Evolutionary conservation across 176 grass and related monocot genomes (phyloP), one percentile per base, ranked within the genome.

Genomic region (Musa itinerans): DNA sequence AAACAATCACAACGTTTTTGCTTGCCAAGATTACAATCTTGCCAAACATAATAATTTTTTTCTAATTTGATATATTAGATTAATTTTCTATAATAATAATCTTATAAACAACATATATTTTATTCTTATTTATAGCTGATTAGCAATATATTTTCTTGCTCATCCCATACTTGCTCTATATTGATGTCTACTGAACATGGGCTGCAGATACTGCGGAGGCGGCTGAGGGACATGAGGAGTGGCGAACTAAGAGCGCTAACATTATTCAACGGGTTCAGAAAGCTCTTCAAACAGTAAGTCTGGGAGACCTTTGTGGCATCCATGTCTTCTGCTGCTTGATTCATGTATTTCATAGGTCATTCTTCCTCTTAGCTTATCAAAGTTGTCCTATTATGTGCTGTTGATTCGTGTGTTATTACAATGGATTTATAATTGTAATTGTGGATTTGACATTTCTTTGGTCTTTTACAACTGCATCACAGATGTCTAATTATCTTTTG

Each of bases 171-270:
- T 27, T 29, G 24, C 7, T 56, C 12, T 74, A 15, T 74, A 43
- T 17, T n/a, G 9, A 59, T 75, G 14, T 48, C 26, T 19, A 4
- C 43, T 43, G 15, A 14, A 12, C 27, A 61, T 61, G 26, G 2
- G 12, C 6, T 76, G 27, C 79, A 98, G 95, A 93, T 98, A 83
- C 53, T 98, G 62, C 84, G 88, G 58, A 93, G 90, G 85, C 84
- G 88, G 70, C 76, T 98, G 78, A 93, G 84, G 80, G 90, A 98
- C 80, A 98, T 98, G 90, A 87, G 88, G 79, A 84, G 82, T 4
- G 95, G 95, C 6, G 95, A 98, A 78, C 88, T 98, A 59, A 87
- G 62, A 86, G 95, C 95, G 73, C 66, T 98, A 13, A 93, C 88
- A 50, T n/a, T 98, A 53, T 93, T 98, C 52, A 98, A 87, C 43